Evolutionary conservation across 805 yeast species (phyloP), one percentile per base, ranked within the genome.

Genomic region (Zygoascus bituminiphila): DNA sequence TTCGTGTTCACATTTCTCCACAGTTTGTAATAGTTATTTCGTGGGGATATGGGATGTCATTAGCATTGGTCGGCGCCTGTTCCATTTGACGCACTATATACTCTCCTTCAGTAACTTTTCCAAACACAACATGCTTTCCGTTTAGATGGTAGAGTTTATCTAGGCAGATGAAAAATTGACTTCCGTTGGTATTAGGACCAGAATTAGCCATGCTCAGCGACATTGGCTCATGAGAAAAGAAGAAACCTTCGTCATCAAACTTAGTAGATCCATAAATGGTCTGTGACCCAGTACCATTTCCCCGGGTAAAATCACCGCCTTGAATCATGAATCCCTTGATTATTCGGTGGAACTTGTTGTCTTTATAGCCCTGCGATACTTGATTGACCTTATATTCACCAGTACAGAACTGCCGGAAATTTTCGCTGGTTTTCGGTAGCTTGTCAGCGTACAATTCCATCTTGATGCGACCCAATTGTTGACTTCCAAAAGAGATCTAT

Each of bases 131-230:
- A 51, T 75, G 77, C 52, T 68, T 72, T 1, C 71, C 71, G 53
- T 75, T 74, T 44, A 75, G 57, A 52, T 68, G 70, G 22, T 66
- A 64, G 44, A 63, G 56, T 2, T 61, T 60, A 0, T 54, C 61
- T 26, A 62, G 53, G 40, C 69, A 67, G 44, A 77, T 75, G 65
- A 77, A 77, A 58, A 77, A 77, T 63, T 77, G 82, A 31, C 80
- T 74, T 5, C 82, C 82, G 58, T 77, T 77, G 54, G 81, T 75
- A 67, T 76, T 71, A 56, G 79, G 77, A 47, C 82, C 82, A 24
- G 79, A 74, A 57, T 77, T 77, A 52, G 81, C 81, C 82, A 77
- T 77, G 22, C 79, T 74, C 52, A 77, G 73, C 62, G 65, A 72
- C 72, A 58, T 77, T 68, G 51, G 53, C 42, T 55, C 63, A 45